Percentiles rank a stretch among this genome's conserved stretches.
Conservation (phyloP, 495 filamentous ascomycete species). For the Podospora anserina region DNA sequence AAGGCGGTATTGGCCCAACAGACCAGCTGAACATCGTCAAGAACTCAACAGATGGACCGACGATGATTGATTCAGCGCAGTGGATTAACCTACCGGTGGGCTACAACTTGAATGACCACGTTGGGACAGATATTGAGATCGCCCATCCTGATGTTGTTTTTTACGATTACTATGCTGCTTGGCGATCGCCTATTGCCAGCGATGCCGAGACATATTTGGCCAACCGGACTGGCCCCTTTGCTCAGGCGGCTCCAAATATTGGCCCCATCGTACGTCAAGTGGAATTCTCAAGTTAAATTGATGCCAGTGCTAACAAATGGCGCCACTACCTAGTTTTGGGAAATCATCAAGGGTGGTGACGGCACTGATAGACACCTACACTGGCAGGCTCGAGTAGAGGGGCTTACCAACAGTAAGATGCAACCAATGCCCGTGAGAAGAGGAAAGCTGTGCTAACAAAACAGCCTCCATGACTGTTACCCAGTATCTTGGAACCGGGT, state of each 20-base stretch:
- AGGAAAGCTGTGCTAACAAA: background rate
- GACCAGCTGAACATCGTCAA: slow-evolving; percentile 56
- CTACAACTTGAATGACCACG: slow-evolving; percentile 66
- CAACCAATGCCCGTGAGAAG: slow-evolving; percentile 4
- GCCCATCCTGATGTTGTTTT: slow-evolving; percentile 56
- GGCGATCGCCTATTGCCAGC: slow-evolving; percentile 38
- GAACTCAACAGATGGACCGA: slow-evolving; percentile 49
- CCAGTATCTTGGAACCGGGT: slow-evolving; percentile 62
- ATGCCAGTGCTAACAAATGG: slow-evolving; percentile 1
- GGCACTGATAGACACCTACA: slow-evolving; percentile 61
- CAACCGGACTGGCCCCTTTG: slow-evolving; percentile 57
- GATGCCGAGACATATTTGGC: slow-evolving; percentile 40
- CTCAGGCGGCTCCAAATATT: slow-evolving; percentile 65
- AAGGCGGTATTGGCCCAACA: slow-evolving; percentile 56
- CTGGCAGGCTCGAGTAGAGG: slow-evolving; percentile 61
- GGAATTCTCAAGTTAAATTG: background rate
- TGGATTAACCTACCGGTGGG: slow-evolving; percentile 74
- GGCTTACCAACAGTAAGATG: slow-evolving; percentile 34
- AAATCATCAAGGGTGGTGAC: slow-evolving; percentile 54
- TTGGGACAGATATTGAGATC: slow-evolving; percentile 63
- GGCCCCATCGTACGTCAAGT: slow-evolving; percentile 43
- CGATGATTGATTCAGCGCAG: slow-evolving; percentile 44
- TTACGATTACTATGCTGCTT: slow-evolving; percentile 64
- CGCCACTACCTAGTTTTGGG: slow-evolving; percentile 38
- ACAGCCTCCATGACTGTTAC: slow-evolving; percentile 55